phyloP scores from a whole-genome alignment of 2,329 filamentous ascomycete species.

The Clathrospora elynae region DNA sequence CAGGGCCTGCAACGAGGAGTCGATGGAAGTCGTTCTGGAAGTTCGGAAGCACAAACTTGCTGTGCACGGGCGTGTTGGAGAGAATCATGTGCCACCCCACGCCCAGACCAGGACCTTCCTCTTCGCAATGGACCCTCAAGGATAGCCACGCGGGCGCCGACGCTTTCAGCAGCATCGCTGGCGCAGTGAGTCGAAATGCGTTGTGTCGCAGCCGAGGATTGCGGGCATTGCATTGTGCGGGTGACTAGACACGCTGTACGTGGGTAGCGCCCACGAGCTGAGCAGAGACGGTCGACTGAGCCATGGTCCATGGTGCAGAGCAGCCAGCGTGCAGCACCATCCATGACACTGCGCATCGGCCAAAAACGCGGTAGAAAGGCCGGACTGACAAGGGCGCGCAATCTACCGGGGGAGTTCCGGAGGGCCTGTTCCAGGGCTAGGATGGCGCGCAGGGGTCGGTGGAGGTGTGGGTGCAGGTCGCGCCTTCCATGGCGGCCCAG shows the following conservation, averaged over 20 bases:
- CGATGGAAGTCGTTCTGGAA: constrained; percentile 43
- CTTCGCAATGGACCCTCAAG: too few relatives aligned
- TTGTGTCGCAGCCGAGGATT: constrained; percentile 2
- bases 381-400: constrained; percentile 23
- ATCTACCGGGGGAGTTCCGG: constrained; percentile 31
- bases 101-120: constrained; percentile 36
- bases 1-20: constrained; percentile 23
- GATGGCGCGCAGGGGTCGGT: constrained; percentile 16
- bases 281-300: constrained; percentile 9
- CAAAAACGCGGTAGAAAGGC: constrained; percentile 15
- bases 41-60: constrained; percentile 26
- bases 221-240: not conserved
- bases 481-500: constrained; percentile 29
- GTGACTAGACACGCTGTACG: not conserved
- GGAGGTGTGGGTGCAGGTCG: constrained; percentile 24
- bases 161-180: constrained; percentile 20
- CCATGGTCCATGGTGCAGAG: not conserved
- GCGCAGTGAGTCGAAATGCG: constrained; percentile 15
- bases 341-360: constrained; percentile 1
- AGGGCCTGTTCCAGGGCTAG: constrained; percentile 19
- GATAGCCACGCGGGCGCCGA: constrained; percentile 28
- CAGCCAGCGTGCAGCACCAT: not conserved
- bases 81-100: constrained; percentile 44
- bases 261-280: constrained; percentile 9
- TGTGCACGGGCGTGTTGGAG: constrained; percentile 27